Percentiles rank a stretch among this genome's conserved stretches.
These are phyloP conservation scores for Schizochytrium sp. DNA, from an alignment of 108 stramenopile genomes.

Conservation along the genomic window DNA sequence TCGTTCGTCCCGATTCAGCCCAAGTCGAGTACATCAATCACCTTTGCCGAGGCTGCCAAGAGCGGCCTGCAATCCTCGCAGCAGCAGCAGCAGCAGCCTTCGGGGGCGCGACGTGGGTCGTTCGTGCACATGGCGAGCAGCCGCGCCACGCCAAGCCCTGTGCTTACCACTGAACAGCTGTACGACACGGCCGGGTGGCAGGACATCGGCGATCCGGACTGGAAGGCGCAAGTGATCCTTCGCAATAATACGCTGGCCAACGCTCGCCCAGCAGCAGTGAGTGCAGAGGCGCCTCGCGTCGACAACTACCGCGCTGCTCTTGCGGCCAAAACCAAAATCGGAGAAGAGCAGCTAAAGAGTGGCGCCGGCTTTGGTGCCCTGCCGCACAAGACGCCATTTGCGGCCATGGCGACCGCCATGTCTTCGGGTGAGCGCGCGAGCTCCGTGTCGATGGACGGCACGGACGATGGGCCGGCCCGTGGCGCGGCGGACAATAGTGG, in stretches of 20 bases:
- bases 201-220: not conserved
- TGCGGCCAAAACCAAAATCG: not conserved
- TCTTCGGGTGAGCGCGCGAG: not conserved
- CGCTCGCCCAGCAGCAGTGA: not conserved
- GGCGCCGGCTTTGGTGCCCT: not conserved
- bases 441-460: not conserved
- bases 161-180: not conserved
- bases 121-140: not conserved
- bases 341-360: not conserved
- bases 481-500: not conserved
- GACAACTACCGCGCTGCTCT: not conserved
- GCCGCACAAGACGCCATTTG: constrained; percentile 3
- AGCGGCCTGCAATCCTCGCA: not conserved
- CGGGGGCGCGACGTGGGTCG: not conserved
- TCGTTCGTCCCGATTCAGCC: not conserved
- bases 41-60: not conserved
- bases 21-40: not conserved
- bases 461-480: not conserved
- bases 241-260: not conserved
- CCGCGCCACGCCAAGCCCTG: constrained; percentile 4
- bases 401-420: constrained; percentile 17
- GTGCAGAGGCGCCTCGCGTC: not conserved
- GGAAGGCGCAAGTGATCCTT: not conserved
- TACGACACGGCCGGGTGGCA: constrained; percentile 19
- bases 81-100: not conserved